phyloP scores from a whole-genome alignment of 768 basidiomycete genomes.

The Tephrocybe sp. region DNA sequence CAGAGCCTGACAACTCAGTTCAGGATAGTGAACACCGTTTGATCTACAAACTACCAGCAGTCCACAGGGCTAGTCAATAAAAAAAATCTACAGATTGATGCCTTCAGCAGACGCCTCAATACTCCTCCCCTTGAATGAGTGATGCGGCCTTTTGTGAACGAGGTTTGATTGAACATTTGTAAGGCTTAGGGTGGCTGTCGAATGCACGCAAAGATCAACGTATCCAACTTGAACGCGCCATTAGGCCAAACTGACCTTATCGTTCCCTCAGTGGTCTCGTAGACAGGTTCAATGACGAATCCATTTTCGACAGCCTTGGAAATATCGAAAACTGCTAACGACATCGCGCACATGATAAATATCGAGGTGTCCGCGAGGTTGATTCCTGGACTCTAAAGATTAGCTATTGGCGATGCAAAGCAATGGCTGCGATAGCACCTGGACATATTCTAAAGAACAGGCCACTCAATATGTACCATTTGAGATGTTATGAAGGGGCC shows the following conservation, averaged over 20 bases:
- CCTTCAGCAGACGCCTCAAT: too few species aligned
- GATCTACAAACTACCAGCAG: too few species aligned
- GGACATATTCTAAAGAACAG: conserved; percentile 38
- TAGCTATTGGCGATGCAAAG: conserved; percentile 10
- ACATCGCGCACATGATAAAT: conserved; percentile 39
- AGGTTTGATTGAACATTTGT: conserved; percentile 58
- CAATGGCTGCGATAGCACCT: conserved; percentile 18
- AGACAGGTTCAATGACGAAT: conserved; percentile 45
- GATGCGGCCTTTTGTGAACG: conserved; percentile 56
- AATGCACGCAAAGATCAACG: neutral
- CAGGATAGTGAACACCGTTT: too few species aligned
- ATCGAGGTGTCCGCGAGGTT: conserved; percentile 41
- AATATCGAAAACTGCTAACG: conserved; percentile 41
- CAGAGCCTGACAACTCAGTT: too few species aligned
- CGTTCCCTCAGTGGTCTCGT: conserved; percentile 58
- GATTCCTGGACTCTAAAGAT: conserved; percentile 22
- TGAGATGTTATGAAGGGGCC: neutral
- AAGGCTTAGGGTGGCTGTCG: conserved; percentile 58
- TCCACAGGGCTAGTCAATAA: too few species aligned
- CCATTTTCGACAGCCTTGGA: conserved; percentile 39
- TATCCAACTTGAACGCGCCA: neutral
- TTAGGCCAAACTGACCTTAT: conserved; percentile 46
- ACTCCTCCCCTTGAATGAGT: conserved; percentile 46
- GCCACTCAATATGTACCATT: neutral
- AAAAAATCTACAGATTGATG: neutral